Conservation (phyloP, 345 rosid genomes). For the Erucastrum elatum region DNA sequence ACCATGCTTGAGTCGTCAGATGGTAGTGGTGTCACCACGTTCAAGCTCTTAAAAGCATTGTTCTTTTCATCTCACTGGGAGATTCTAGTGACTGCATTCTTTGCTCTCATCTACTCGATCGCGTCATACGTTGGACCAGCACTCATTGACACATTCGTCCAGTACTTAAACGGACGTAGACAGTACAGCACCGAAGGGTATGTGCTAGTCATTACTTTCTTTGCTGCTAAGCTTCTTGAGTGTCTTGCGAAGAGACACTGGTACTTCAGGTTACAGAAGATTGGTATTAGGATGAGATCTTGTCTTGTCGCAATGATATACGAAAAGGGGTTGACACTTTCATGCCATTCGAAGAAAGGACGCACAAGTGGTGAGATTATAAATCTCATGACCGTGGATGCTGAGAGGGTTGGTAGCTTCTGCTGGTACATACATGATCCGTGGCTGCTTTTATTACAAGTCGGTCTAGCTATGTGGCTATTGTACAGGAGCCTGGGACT, state of each 20-base stretch:
- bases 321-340: constrained; percentile 62
- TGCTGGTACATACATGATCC: constrained; percentile 62
- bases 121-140: constrained; percentile 67
- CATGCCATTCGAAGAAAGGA: constrained; percentile 54
- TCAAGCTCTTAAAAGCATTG: constrained; percentile 54
- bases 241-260: constrained; percentile 56
- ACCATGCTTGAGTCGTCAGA: constrained; percentile 47
- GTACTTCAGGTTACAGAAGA: constrained; percentile 57
- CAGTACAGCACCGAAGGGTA: constrained; percentile 55
- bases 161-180: constrained; percentile 53
- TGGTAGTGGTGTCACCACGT: constrained; percentile 43
- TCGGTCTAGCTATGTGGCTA: constrained; percentile 54
- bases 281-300: constrained; percentile 54
- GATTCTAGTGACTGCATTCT: constrained; percentile 44
- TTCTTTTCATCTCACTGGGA: constrained; percentile 49
- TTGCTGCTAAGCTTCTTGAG: constrained; percentile 61
- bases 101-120: constrained; percentile 42
- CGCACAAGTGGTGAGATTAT: constrained; percentile 72
- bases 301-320: constrained; percentile 58
- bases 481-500: constrained; percentile 63
- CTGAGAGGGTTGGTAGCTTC: constrained; percentile 58
- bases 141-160: constrained; percentile 61
- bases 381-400: constrained; percentile 71
- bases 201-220: constrained; percentile 53
- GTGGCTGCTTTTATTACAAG: constrained; percentile 59